These are phyloP conservation scores for Phialophora macrospora DNA, from an alignment of 2,329 filamentous ascomycete genomes.

Conservation along the genomic window DNA sequence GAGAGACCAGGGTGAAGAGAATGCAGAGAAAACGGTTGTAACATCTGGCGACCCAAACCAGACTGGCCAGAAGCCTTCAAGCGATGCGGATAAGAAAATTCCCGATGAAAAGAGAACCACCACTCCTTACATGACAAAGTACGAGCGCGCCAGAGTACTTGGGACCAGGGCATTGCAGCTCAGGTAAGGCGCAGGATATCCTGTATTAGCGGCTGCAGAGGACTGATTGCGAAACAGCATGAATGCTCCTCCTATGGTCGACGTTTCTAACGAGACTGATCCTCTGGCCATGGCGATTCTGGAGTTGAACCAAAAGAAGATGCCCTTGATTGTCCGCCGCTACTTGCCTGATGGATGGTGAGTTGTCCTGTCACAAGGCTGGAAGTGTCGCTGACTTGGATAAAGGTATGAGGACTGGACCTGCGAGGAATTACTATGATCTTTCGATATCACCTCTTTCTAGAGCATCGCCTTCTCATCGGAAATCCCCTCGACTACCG, in stretches of 20 bases:
- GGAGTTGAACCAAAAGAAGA: conserved; percentile 97
- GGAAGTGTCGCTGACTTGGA: conserved; percentile 34
- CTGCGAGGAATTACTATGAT: conserved; percentile 83
- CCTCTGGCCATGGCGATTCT: conserved; percentile 97
- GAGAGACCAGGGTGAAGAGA: conserved; percentile 54
- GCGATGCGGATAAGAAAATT: conserved; percentile 79
- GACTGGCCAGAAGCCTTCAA: conserved; percentile 59
- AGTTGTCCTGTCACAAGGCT: conserved; percentile 48
- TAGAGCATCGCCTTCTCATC: not conserved
- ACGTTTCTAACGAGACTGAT: conserved; percentile 96
- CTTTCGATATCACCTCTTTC: not conserved
- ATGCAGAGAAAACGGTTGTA: conserved; percentile 49
- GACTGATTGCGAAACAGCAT: conserved; percentile 64
- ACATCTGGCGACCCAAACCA: conserved; percentile 54
- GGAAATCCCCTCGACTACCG: not conserved
- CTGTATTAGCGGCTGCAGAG: not conserved
- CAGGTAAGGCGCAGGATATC: conserved; percentile 61
- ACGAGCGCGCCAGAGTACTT: conserved; percentile 90
- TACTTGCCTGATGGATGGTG: conserved; percentile 97
- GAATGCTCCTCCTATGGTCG: conserved; percentile 95
- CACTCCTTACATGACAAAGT: conserved; percentile 99
- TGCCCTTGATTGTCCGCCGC: conserved; percentile 89
- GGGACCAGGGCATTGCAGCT: conserved; percentile 95
- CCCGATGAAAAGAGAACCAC: conserved; percentile 85
- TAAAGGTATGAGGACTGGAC: conserved; percentile 98